phyloP scores from a whole-genome alignment of 768 basidiomycete genomes.

The Lactarius quietus region DNA sequence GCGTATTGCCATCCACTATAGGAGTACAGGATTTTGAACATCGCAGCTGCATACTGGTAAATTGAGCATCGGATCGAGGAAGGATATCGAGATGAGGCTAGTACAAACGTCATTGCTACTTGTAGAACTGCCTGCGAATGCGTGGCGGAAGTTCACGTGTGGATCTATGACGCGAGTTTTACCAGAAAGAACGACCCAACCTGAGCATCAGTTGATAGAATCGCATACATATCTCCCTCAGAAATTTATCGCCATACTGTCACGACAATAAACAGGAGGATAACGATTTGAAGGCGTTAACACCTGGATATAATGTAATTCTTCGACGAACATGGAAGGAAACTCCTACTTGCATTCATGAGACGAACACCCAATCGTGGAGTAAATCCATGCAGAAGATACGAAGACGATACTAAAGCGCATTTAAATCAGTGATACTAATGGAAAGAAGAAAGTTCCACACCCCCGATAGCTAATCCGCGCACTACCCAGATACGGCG shows the following conservation, averaged over 20 bases:
- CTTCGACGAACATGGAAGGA: not conserved
- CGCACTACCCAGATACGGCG: slow-evolving; percentile 48
- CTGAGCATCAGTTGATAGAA: slow-evolving; percentile 27
- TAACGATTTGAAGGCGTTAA: slow-evolving; percentile 50
- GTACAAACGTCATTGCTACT: slow-evolving; percentile 45
- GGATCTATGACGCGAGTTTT: slow-evolving; percentile 55
- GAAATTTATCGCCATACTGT: slow-evolving; percentile 31
- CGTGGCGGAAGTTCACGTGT: slow-evolving; percentile 51
- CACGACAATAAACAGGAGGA: slow-evolving; percentile 53
- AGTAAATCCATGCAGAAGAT: slow-evolving; percentile 49
- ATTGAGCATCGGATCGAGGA: not conserved
- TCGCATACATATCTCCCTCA: not conserved
- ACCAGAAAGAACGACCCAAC: slow-evolving; percentile 59
- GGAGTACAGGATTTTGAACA: slow-evolving; percentile 52
- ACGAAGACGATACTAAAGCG: slow-evolving; percentile 44
- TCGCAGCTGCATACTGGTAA: slow-evolving; percentile 54
- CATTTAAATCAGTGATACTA: not conserved
- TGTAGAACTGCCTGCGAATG: slow-evolving; percentile 53
- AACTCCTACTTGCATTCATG: slow-evolving; percentile 45
- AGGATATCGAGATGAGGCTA: not conserved
- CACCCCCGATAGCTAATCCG: slow-evolving; percentile 57
- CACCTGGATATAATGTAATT: slow-evolving; percentile 32
- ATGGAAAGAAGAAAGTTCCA: slow-evolving; percentile 3
- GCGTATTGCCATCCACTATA: slow-evolving; percentile 54
- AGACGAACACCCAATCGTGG: slow-evolving; percentile 47